Evolutionary conservation across 2,329 filamentous ascomycete species (phyloP).

Genomic region (Cytospora piceicola): DNA sequence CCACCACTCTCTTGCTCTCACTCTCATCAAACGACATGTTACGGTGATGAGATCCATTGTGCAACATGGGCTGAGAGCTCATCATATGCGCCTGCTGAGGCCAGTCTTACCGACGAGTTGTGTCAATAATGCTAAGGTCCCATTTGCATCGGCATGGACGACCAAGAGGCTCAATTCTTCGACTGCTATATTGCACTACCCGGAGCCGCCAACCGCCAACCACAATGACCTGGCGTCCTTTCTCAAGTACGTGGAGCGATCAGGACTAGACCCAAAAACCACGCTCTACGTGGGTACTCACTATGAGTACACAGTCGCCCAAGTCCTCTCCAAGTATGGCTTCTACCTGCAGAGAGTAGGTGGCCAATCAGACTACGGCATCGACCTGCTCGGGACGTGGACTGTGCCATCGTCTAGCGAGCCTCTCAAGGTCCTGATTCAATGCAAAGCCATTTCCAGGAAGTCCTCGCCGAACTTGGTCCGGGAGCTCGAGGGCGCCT

Average conservation of each 20-base stretch:
- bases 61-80: slow-evolving; percentile 27
- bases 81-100: background rate
- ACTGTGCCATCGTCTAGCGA: slow-evolving; percentile 50
- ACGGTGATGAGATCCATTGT: slow-evolving; percentile 27
- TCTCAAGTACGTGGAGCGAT: slow-evolving; percentile 63
- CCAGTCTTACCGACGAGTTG: background rate
- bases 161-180: slow-evolving; percentile 19
- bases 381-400: slow-evolving; percentile 77
- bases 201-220: slow-evolving; percentile 50
- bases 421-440: slow-evolving; percentile 55
- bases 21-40: slow-evolving; percentile 7
- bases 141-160: slow-evolving; percentile 11
- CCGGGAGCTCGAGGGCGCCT: slow-evolving; percentile 80
- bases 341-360: slow-evolving; percentile 70
- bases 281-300: slow-evolving; percentile 72
- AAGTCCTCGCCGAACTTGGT: slow-evolving; percentile 62
- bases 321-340: slow-evolving; percentile 60
- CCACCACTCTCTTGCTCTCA: background rate
- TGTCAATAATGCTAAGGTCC: background rate
- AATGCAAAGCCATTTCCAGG: slow-evolving; percentile 69
- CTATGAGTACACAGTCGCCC: slow-evolving; percentile 73
- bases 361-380: slow-evolving; percentile 68
- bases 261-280: slow-evolving; percentile 56
- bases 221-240: slow-evolving; percentile 71
- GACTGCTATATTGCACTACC: slow-evolving; percentile 44